Conservation (phyloP, 139 green algal genomes). For the Auxenochlorella pyrenoidosa region DNA sequence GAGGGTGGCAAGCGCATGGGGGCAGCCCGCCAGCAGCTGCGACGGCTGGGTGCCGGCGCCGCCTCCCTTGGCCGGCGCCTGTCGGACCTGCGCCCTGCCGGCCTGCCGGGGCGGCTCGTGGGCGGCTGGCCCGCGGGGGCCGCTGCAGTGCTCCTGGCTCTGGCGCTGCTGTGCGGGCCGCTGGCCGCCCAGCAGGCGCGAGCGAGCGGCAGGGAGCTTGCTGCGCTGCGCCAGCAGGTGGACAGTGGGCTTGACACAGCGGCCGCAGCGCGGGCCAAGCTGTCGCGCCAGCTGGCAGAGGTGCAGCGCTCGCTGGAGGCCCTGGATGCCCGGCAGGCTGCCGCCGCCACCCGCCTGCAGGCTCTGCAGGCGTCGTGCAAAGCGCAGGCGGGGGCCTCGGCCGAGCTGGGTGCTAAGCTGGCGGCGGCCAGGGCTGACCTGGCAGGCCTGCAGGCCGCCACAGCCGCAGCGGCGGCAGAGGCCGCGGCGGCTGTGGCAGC, state of each 20-base stretch:
- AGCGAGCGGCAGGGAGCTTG: neutral
- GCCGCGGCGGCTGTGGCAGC: neutral
- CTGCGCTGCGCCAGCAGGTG: neutral
- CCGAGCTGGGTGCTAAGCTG: neutral
- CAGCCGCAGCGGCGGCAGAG: neutral
- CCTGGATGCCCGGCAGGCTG: neutral
- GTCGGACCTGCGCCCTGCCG: neutral
- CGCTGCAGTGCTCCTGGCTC: neutral
- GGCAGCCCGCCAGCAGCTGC: neutral
- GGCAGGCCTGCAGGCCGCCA: conserved; percentile 7
- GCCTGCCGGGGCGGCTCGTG: neutral
- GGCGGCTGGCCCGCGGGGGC: neutral
- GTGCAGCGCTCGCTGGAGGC: neutral
- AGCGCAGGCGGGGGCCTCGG: neutral
- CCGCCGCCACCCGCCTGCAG: neutral
- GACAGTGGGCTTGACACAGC: neutral
- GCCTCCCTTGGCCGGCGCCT: neutral
- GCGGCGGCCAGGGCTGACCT: neutral
- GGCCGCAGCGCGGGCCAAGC: neutral
- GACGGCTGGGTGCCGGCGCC: neutral
- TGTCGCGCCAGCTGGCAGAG: conserved; percentile 1
- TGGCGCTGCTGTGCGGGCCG: neutral
- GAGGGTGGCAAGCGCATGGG: neutral
- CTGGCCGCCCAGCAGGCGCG: neutral
- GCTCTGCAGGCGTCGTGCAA: neutral